Conservation (phyloP, 345 rosid genomes). For the Punica granatum region DNA sequence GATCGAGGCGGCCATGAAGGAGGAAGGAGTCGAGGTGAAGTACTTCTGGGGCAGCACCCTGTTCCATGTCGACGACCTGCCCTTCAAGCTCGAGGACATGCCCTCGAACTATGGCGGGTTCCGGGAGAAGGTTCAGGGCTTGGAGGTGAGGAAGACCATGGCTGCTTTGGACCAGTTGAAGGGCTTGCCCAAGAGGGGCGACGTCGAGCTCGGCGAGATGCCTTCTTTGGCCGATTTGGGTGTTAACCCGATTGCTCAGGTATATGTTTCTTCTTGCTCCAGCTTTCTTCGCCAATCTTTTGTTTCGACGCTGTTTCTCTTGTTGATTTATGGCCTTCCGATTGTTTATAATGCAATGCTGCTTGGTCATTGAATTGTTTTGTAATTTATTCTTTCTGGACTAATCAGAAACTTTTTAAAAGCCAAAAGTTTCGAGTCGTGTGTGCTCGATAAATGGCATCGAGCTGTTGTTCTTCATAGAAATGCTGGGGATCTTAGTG, state of each 20-base stretch:
- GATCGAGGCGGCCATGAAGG: conserved; percentile 82
- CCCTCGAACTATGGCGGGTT: conserved; percentile 75
- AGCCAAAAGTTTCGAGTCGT: too few species aligned
- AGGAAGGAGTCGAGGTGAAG: conserved; percentile 81
- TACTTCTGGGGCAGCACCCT: conserved; percentile 97
- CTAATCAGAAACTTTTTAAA: too few species aligned
- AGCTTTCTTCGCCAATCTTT: background rate
- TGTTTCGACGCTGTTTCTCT: background rate
- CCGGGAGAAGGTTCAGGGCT: conserved; percentile 58
- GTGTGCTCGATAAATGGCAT: background rate
- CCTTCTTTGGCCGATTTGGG: conserved; percentile 89
- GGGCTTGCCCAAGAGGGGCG: conserved; percentile 82
- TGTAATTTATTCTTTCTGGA: too few species aligned
- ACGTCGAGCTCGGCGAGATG: conserved; percentile 84
- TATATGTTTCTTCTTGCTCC: conserved; percentile 12
- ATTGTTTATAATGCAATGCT: background rate
- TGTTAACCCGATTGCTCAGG: conserved; percentile 60
- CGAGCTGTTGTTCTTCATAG: background rate
- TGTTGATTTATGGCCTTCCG: background rate
- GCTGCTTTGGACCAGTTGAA: conserved; percentile 81
- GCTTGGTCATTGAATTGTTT: too few species aligned
- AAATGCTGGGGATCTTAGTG: background rate
- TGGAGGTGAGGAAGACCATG: conserved; percentile 82
- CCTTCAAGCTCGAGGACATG: conserved; percentile 79
- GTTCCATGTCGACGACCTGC: conserved; percentile 88